A percentile compares a stretch with the other conserved stretches of the same genome.
Conservation (phyloP, 345 rosid genomes). For the Excoecaria cochinchinensis region DNA sequence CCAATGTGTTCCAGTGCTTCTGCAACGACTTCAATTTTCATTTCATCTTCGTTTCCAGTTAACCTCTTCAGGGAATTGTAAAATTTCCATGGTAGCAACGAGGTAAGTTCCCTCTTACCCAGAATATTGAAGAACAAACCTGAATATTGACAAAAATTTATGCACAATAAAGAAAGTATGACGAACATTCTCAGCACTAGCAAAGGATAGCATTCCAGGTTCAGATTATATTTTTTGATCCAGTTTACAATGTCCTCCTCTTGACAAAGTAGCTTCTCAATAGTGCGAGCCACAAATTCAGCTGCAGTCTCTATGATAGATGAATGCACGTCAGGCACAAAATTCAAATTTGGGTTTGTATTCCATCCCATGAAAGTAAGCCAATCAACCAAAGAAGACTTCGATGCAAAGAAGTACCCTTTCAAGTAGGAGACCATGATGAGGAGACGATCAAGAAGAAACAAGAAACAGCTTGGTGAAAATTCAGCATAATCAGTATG, state of each 20-base stretch:
- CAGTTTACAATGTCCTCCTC: not conserved
- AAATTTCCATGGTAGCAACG: constrained; percentile 3
- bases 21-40: not conserved
- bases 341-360: not conserved
- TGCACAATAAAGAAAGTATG: not conserved
- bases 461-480: constrained; percentile 1
- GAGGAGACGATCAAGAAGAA: not conserved
- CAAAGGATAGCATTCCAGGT: not conserved
- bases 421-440: not conserved
- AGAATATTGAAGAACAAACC: not conserved
- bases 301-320: not conserved
- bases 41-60: not conserved
- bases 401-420: not conserved
- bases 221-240: not conserved
- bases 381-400: constrained; percentile 3
- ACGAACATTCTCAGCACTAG: constrained; percentile 6
- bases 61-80: not conserved
- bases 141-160: not conserved
- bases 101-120: not conserved
- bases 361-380: not conserved
- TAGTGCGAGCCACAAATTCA: not conserved
- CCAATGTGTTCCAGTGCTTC: not conserved
- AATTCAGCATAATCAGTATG: not conserved
- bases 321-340: not conserved
- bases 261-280: not conserved